Evolutionary conservation across 352 stramenopile genomes (phyloP).

Genomic region (Globisporangium yorkense): DNA sequence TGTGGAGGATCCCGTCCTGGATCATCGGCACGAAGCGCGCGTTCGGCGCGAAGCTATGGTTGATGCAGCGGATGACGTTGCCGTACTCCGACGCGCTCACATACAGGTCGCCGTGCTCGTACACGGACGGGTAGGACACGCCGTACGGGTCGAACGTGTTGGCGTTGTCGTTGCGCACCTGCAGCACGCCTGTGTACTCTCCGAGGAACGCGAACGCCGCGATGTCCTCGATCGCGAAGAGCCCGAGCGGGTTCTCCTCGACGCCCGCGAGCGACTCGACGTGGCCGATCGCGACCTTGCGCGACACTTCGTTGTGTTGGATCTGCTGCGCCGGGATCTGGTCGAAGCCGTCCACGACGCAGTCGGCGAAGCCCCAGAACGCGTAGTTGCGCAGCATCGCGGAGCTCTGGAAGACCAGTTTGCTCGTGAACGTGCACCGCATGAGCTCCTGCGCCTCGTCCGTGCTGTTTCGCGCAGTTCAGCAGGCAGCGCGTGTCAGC

Average conservation of each 20-base stretch:
- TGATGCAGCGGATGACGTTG: constrained; percentile 76
- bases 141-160: constrained; percentile 58
- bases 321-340: constrained; percentile 22
- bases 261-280: constrained; percentile 36
- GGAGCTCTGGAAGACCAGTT: constrained; percentile 65
- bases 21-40: constrained; percentile 63
- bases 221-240: constrained; percentile 58
- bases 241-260: constrained; percentile 43
- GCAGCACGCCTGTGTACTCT: constrained; percentile 65
- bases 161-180: constrained; percentile 32
- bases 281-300: constrained; percentile 49
- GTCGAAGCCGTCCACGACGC: constrained; percentile 39
- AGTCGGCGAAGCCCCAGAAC: constrained; percentile 70
- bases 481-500: not conserved
- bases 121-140: constrained; percentile 65
- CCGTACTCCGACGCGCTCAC: constrained; percentile 66
- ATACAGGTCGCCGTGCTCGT: constrained; percentile 56
- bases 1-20: constrained; percentile 55
- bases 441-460: constrained; percentile 55
- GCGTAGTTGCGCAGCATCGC: constrained; percentile 66
- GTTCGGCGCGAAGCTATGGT: constrained; percentile 61
- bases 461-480: constrained; percentile 6
- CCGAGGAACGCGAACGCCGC: constrained; percentile 38
- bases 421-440: constrained; percentile 66
- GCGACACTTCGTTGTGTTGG: constrained; percentile 28